Evolutionary conservation across 805 yeast genomes (phyloP), one percentile per base, ranked within the genome.

Genomic region (Pichia eremophila): DNA sequence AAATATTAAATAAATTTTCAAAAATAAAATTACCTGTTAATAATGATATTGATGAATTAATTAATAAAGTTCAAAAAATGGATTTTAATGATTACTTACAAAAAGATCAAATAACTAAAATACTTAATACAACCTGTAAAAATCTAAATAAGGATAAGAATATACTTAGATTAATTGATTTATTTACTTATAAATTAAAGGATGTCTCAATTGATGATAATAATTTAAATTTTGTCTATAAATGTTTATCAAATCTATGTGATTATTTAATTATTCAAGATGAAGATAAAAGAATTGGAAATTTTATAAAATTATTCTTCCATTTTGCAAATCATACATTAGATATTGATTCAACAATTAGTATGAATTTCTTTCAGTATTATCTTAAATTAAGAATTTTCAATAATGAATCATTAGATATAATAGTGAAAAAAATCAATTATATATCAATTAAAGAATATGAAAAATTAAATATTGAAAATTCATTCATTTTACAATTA

Each of bases 241-340:
- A 34, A 34, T 34, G 17, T 14, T 14, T 34, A 8, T 10, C 9
- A 34, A 34, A 34, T 34, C 7, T 34, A 34, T 34, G 18, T 34
- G 36, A 34, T 34, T 34, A 34, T 15, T 15, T 34, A 8, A 34
- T 34, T 34, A 34, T 34, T 10, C 36, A 34, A 34, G 36, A 34
- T 28, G 59, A 60, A 18, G 47, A 47, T 2, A 74, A 71, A 51
- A 57, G 81, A 47, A 57, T 73, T 8, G 62, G 69, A 43, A 76
- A 75, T 54, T 51, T 77, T 4, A 70, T 79, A 4, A 75, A 73
- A 51, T 43, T 77, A 12, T 58, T 69, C 8, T 76, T 66, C 54
- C 71, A 73, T 48, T 54, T 65, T 43, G 76, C 73, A 0, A 62
- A 58, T 34, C 8, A 10, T 8, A 4, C 36, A 7, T 34, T 34